phyloP scores from a whole-genome alignment of 2,329 filamentous ascomycete species.

The Phaeophleospora eucalypticola region DNA sequence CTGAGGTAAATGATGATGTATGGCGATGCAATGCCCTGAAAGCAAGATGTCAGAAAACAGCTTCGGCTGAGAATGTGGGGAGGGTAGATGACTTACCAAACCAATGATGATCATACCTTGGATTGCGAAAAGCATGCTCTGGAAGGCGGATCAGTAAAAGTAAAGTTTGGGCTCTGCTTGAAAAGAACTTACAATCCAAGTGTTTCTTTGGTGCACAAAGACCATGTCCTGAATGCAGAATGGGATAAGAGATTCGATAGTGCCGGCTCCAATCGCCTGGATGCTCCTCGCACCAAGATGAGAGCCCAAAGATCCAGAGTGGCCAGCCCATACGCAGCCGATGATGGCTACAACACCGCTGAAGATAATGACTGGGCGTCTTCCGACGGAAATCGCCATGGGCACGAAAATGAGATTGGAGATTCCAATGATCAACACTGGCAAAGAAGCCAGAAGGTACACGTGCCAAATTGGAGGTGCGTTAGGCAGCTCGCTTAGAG shows the following conservation, averaged over 20 bases:
- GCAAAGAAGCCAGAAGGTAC: conserved; percentile 28
- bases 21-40: conserved; percentile 27
- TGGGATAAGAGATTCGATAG: conserved; percentile 31
- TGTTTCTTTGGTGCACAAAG: conserved; percentile 30
- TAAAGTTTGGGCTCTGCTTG: no score
- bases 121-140: conserved; percentile 27
- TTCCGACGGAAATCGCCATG: conserved; percentile 28
- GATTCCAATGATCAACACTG: conserved; percentile 30
- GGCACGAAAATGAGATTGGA: conserved; percentile 29
- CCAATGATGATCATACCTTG: conserved; percentile 30
- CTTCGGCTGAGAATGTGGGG: no score
- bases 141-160: no score
- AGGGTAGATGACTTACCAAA: no score
- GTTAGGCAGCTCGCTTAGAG: conserved; percentile 15
- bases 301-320: conserved; percentile 22
- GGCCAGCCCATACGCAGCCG: conserved; percentile 29
- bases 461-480: conserved; percentile 29
- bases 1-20: conserved; percentile 28
- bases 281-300: conserved; percentile 29
- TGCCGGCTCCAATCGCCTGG: conserved; percentile 30
- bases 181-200: conserved; percentile 28
- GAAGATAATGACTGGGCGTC: conserved; percentile 25
- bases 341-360: conserved; percentile 26
- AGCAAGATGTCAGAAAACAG: no score
- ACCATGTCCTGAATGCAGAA: conserved; percentile 31